Percentiles rank a stretch among this genome's conserved stretches.
phyloP scores from a whole-genome alignment of 768 basidiomycete genomes.

The Tulasnella sp. region DNA sequence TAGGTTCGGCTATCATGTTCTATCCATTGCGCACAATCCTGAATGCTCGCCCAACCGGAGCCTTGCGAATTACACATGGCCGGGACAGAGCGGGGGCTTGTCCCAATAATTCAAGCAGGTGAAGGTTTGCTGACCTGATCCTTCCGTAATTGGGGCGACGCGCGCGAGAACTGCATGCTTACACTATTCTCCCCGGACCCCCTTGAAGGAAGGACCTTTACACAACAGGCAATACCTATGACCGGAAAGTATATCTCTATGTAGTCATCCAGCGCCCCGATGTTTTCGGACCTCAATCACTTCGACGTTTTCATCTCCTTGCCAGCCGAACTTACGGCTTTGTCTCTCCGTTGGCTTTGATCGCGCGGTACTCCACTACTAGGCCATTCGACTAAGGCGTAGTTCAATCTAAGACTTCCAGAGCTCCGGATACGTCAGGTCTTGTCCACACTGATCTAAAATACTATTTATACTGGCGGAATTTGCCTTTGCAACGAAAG shows the following conservation, averaged over 20 bases:
- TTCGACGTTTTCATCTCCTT: background rate
- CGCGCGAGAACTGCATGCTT: constrained; percentile 1
- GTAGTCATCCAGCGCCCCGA: background rate
- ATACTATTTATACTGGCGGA: background rate
- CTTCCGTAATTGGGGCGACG: constrained; percentile 1
- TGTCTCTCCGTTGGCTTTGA: constrained; percentile 13
- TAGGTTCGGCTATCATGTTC: background rate
- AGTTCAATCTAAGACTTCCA: background rate
- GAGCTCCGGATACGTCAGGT: background rate
- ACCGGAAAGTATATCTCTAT: background rate
- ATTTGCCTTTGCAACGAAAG: background rate
- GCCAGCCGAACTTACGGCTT: background rate
- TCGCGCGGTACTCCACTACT: background rate
- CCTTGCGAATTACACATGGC: background rate
- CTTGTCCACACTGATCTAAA: background rate
- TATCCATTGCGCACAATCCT: background rate
- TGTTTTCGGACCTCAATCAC: background rate
- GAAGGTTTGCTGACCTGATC: constrained; percentile 9
- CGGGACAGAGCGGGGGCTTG: background rate
- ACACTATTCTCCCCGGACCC: constrained; percentile 17
- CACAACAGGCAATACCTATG: background rate
- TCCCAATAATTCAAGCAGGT: background rate
- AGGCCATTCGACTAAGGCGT: background rate
- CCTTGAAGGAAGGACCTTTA: background rate
- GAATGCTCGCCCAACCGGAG: background rate